Evolutionary conservation across 2,329 filamentous ascomycete genomes (phyloP).

Genomic region (Passalora sequoiae): DNA sequence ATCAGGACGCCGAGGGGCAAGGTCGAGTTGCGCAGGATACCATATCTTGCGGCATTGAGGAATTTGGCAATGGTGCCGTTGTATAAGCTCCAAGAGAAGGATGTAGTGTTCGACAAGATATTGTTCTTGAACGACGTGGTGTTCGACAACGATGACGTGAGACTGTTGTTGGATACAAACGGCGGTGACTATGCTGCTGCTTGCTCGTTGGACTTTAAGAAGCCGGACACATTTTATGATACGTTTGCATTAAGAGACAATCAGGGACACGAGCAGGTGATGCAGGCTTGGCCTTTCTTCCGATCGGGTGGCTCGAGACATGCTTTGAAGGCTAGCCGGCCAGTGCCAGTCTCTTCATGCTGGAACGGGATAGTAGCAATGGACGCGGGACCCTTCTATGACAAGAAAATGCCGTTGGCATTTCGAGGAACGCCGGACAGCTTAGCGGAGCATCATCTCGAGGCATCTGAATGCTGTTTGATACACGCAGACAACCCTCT

Average conservation of each 20-base stretch:
- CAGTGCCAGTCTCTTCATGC: slow-evolving; percentile 59
- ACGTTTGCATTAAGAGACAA: slow-evolving; percentile 58
- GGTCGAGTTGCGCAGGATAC: slow-evolving; percentile 60
- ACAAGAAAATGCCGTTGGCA: slow-evolving; percentile 39
- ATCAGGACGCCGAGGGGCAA: slow-evolving; percentile 53
- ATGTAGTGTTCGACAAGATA: slow-evolving; percentile 55
- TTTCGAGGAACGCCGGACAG: slow-evolving; percentile 62
- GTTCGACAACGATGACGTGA: slow-evolving; percentile 54
- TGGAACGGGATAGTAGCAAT: slow-evolving; percentile 56
- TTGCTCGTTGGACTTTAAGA: slow-evolving; percentile 57
- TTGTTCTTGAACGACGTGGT: slow-evolving; percentile 61
- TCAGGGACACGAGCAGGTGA: slow-evolving; percentile 48
- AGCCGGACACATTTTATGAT: slow-evolving; percentile 54
- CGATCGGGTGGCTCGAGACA: slow-evolving; percentile 47
- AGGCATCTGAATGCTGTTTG: slow-evolving; percentile 75
- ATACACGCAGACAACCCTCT: slow-evolving; percentile 67
- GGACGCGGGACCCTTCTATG: slow-evolving; percentile 53
- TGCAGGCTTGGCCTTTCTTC: slow-evolving; percentile 58
- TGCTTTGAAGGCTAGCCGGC: slow-evolving; percentile 49
- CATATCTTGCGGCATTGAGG: slow-evolving; percentile 60
- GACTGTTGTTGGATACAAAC: slow-evolving; percentile 53
- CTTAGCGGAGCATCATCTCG: slow-evolving; percentile 57
- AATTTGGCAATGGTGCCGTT: slow-evolving; percentile 61
- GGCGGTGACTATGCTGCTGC: slow-evolving; percentile 57
- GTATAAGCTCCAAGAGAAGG: slow-evolving; percentile 43